Percentiles rank a stretch among this genome's conserved stretches.
phyloP scores from a whole-genome alignment of 352 stramenopile genomes.

The Phytophthora pinifolia region DNA sequence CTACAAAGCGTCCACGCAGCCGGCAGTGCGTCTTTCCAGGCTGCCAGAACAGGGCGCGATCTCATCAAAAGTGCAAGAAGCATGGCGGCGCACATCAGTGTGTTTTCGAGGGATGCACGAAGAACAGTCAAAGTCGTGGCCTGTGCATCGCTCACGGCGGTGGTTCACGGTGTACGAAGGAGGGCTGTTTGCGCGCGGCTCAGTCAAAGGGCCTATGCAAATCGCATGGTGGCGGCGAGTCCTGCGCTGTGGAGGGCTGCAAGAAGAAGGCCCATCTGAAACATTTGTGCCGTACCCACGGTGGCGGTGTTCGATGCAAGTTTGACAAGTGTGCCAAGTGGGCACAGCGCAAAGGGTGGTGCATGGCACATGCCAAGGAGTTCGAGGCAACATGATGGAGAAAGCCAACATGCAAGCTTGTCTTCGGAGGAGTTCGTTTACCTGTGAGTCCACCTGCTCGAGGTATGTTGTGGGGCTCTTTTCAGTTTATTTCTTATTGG shows the following conservation, averaged over 20 bases:
- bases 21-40: constrained; percentile 74
- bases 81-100: constrained; percentile 87
- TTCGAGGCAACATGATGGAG: constrained; percentile 46
- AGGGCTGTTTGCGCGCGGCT: constrained; percentile 78
- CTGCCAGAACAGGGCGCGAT: constrained; percentile 76
- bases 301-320: constrained; percentile 84
- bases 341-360: constrained; percentile 88
- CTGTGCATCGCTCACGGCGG: constrained; percentile 85
- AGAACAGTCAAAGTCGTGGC: constrained; percentile 87
- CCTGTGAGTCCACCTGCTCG: neutral
- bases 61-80: constrained; percentile 90
- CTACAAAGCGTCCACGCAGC: constrained; percentile 40
- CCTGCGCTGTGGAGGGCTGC: constrained; percentile 78
- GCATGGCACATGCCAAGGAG: constrained; percentile 88
- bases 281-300: constrained; percentile 84
- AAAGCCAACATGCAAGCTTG: constrained; percentile 11
- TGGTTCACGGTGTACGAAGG: constrained; percentile 74
- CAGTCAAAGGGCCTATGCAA: constrained; percentile 88
- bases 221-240: constrained; percentile 81
- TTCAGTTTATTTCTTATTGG: constrained; percentile 36
- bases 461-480: constrained; percentile 7
- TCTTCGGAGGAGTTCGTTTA: constrained; percentile 1
- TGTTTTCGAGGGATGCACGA: constrained; percentile 80
- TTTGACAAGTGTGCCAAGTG: constrained; percentile 80
- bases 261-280: constrained; percentile 88